Evolutionary conservation across 768 basidiomycete genomes (phyloP).

Genomic region (Amanita muscaria): DNA sequence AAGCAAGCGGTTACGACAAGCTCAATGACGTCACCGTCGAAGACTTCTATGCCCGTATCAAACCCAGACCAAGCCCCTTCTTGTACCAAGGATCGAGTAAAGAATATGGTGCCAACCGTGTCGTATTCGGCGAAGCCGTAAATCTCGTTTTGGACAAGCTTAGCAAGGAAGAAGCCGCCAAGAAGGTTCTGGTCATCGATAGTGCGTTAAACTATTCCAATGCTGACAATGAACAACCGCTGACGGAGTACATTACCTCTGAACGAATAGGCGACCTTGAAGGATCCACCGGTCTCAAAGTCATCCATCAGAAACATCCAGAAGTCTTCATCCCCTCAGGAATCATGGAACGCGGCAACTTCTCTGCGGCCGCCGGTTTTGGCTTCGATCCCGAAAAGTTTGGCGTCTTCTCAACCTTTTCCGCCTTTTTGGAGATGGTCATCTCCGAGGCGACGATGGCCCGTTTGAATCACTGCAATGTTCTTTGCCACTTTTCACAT

Average conservation of each 20-base stretch:
- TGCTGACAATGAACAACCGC: too few species aligned
- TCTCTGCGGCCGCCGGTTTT: conserved; percentile 79
- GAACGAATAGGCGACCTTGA: conserved; percentile 59
- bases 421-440: conserved; percentile 88
- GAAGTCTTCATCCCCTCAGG: conserved; percentile 83
- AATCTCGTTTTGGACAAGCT: conserved; percentile 67
- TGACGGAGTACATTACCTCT: conserved; percentile 8
- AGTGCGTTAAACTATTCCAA: conserved; percentile 38
- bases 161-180: conserved; percentile 65
- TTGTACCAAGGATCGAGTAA: conserved; percentile 63
- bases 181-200: conserved; percentile 84
- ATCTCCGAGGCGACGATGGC: conserved; percentile 89
- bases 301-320: conserved; percentile 83
- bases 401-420: conserved; percentile 87
- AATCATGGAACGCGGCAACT: conserved; percentile 82
- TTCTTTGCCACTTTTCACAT: conserved; percentile 85
- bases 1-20: conserved; percentile 49
- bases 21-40: conserved; percentile 29
- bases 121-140: conserved; percentile 80
- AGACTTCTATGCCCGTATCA: conserved; percentile 55
- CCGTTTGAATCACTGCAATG: conserved; percentile 82
- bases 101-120: conserved; percentile 73
- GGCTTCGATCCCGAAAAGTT: conserved; percentile 77
- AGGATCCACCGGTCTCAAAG: conserved; percentile 84
- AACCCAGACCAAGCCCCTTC: conserved; percentile 46